phyloP scores from a whole-genome alignment of 345 rosid species.

The Populus tremula region DNA sequence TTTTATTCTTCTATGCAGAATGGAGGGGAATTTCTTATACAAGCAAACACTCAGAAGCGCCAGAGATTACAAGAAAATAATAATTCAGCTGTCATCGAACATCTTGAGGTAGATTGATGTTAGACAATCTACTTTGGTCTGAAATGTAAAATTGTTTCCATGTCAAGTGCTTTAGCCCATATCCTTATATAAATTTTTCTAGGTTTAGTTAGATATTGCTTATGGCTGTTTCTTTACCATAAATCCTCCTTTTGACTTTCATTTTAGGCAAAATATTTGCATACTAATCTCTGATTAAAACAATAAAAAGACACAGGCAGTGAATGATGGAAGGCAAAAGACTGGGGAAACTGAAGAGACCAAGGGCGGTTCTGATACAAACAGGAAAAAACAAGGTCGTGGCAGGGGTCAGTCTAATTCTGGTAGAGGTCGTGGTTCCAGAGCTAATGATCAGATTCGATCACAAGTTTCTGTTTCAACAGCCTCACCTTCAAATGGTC shows the following conservation, averaged over 20 bases:
- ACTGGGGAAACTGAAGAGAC: constrained; percentile 46
- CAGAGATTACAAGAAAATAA: constrained; percentile 62
- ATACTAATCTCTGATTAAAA: constrained; percentile 18
- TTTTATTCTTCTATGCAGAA: constrained; percentile 42
- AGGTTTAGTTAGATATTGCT: background rate
- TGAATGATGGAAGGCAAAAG: constrained; percentile 65
- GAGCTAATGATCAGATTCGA: constrained; percentile 56
- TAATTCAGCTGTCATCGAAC: constrained; percentile 44
- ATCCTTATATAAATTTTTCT: background rate
- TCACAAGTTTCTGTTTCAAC: constrained; percentile 48
- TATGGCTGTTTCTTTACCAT: background rate
- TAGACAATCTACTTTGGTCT: background rate
- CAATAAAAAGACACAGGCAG: constrained; percentile 33
- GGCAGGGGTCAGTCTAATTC: constrained; percentile 67
- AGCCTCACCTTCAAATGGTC: constrained; percentile 54
- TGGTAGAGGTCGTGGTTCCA: constrained; percentile 88
- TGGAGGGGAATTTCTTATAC: constrained; percentile 83
- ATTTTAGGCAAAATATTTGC: background rate
- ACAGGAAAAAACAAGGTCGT: constrained; percentile 77
- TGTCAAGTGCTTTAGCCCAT: background rate
- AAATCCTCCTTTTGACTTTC: background rate
- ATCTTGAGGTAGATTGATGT: constrained; percentile 52
- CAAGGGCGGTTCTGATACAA: constrained; percentile 51
- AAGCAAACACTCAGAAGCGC: constrained; percentile 85
- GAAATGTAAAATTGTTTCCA: constrained; percentile 2